Evolutionary conservation across 352 stramenopile species (phyloP), one percentile per base, ranked within the genome.

Genomic region (Phytopythium vexans): DNA sequence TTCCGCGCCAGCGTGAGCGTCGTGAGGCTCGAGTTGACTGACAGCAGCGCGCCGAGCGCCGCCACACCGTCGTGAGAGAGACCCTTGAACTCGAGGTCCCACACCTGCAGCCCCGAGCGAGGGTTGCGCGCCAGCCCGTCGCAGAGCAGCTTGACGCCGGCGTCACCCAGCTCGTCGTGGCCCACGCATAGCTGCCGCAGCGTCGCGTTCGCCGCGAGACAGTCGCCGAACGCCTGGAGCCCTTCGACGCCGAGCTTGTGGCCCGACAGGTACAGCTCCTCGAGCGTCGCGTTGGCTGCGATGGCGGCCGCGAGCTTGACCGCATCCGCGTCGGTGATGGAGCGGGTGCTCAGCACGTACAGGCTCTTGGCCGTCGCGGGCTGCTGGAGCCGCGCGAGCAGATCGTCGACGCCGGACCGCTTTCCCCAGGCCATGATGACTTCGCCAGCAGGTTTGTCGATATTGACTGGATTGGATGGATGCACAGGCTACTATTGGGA

Each of bases 251-350:
- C 71, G 33, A 94, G 59, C n/a, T 64, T n/a, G 54, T 92, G 83
- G 31, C 83, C 79, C 0, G 83, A 92, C 49, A 92, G 48, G 50
- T 89, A 94, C 32, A 94, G 70, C 54, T 91, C 83, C 51, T 89
- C 64, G 33, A 94, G 67, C 50, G 71, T 60, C 40, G 71, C 69
- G 68, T 88, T 88, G 50, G 32, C 58, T 15, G 66, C 58, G 56
- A 94, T 88, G 3, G 64, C 71, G 5, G 56, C 51, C 3, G 79
- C 81, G 37, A 94, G 68, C 15, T 64, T 60, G 15, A 66, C 61
- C 15, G 77, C 58, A 45, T 94, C 83, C 8, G 56, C 43, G 36
- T 88, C 74, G 8, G 64, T 71, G 45, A 94, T 60, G 38, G 77
- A 83, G 50, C 81, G 81, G 21, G 76, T 86, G 62, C 73, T 80